These are phyloP conservation scores for Corylus americana DNA, from an alignment of 306 rosid genomes.

Conservation along the genomic window DNA sequence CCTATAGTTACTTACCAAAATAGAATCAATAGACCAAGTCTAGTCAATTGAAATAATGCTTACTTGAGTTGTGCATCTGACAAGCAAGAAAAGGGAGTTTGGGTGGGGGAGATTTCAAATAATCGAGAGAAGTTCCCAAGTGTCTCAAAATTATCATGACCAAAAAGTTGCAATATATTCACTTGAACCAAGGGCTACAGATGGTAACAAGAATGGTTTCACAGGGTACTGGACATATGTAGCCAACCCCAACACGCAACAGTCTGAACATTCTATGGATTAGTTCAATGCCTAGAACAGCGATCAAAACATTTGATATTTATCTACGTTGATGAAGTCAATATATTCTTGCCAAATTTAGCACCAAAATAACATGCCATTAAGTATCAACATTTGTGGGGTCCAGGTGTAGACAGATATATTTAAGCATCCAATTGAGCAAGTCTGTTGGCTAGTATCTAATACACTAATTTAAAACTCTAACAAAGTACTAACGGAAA, in stretches of 20 bases:
- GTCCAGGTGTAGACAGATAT: background rate
- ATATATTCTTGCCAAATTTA: background rate
- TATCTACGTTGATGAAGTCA: background rate
- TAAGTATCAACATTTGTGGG: background rate
- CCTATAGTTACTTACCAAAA: background rate
- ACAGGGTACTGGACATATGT: background rate
- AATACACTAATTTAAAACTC: constrained; percentile 1
- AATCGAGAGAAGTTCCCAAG: background rate
- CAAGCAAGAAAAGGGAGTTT: background rate
- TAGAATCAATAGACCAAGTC: background rate
- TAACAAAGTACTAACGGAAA: background rate
- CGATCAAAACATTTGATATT: background rate
- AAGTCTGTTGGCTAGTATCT: background rate
- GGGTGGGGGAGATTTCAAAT: background rate
- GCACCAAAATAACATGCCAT: background rate
- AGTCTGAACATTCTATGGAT: background rate
- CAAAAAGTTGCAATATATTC: background rate
- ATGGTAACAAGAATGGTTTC: background rate
- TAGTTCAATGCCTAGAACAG: background rate
- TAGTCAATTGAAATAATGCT: constrained; percentile 3
- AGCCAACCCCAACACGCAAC: background rate
- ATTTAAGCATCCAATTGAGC: background rate
- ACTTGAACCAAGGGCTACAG: background rate
- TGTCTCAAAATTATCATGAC: background rate
- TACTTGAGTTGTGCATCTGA: background rate